Percentiles rank a stretch among this genome's conserved stretches.
These are phyloP conservation scores for Rutstroemia sp. DNA, from an alignment of 2,329 filamentous ascomycete genomes.

Conservation along the genomic window DNA sequence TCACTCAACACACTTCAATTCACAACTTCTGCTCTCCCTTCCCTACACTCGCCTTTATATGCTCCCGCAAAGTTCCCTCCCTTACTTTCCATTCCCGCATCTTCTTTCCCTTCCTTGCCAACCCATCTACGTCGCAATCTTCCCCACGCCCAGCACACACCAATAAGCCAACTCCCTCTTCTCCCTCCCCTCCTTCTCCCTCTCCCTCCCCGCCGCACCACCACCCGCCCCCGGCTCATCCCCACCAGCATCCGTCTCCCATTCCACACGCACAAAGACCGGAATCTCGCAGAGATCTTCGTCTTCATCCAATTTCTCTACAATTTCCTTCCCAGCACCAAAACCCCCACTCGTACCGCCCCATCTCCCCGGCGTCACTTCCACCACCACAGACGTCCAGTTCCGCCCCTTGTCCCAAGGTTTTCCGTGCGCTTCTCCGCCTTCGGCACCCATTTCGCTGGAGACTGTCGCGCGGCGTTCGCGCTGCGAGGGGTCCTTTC, in stretches of 20 bases:
- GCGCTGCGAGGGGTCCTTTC: constrained; percentile 24
- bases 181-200: constrained; percentile 58
- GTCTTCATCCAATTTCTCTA: constrained; percentile 7
- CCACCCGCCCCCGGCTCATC: constrained; percentile 43
- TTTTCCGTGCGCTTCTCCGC: constrained; percentile 50
- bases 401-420: constrained; percentile 93
- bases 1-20: no score
- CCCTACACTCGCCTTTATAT: no score
- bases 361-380: constrained; percentile 60
- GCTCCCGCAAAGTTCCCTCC: no score
- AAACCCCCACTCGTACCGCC: constrained; percentile 36
- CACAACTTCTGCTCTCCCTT: no score
- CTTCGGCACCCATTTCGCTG: not conserved
- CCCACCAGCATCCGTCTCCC: constrained; percentile 62
- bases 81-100: not conserved
- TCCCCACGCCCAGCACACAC: constrained; percentile 84
- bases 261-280: constrained; percentile 87
- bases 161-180: constrained; percentile 90
- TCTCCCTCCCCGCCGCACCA: constrained; percentile 22
- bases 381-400: constrained; percentile 89
- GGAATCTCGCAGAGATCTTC: constrained; percentile 65
- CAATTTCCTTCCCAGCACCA: constrained; percentile 38
- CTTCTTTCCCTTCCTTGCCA: not conserved
- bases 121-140: constrained; percentile 43
- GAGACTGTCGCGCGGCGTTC: not conserved